Evolutionary conservation across 768 basidiomycete genomes (phyloP).

Genomic region (Phaeotremella fagi): DNA sequence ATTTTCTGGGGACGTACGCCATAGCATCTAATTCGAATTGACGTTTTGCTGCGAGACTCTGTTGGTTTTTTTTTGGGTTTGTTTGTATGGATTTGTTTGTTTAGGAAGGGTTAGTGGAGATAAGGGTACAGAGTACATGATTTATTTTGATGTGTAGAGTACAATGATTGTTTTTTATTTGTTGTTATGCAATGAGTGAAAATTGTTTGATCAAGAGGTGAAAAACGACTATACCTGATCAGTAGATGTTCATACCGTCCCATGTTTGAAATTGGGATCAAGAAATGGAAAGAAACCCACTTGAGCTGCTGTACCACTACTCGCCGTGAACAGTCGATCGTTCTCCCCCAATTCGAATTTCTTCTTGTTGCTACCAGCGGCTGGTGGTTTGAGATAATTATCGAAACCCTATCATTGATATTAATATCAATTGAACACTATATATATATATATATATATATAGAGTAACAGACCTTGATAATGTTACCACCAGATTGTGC

Average conservation of each 20-base stretch:
- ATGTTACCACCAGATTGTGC: constrained; percentile 49
- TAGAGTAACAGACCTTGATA: constrained; percentile 49
- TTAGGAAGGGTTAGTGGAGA: not conserved
- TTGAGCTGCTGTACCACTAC: constrained; percentile 46
- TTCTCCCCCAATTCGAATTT: constrained; percentile 36
- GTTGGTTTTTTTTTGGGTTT: no score
- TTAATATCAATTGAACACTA: not conserved
- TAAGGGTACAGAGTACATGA: no score
- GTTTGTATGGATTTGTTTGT: not conserved
- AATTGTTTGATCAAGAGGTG: no score
- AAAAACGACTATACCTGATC: not conserved
- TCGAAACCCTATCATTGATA: constrained; percentile 44
- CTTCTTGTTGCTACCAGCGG: constrained; percentile 26
- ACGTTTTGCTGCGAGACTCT: constrained; percentile 27
- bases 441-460: no score
- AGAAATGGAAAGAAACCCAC: constrained; percentile 17
- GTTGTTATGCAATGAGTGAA: no score
- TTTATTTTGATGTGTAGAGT: no score
- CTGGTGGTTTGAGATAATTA: constrained; percentile 48
- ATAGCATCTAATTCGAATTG: constrained; percentile 11
- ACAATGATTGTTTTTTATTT: no score
- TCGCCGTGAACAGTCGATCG: constrained; percentile 49
- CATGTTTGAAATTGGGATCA: not conserved
- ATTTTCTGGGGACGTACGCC: constrained; percentile 12
- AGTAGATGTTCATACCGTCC: not conserved